Conservation (phyloP, 2,329 filamentous ascomycete species). For the Rhinocladiella mackenziei region DNA sequence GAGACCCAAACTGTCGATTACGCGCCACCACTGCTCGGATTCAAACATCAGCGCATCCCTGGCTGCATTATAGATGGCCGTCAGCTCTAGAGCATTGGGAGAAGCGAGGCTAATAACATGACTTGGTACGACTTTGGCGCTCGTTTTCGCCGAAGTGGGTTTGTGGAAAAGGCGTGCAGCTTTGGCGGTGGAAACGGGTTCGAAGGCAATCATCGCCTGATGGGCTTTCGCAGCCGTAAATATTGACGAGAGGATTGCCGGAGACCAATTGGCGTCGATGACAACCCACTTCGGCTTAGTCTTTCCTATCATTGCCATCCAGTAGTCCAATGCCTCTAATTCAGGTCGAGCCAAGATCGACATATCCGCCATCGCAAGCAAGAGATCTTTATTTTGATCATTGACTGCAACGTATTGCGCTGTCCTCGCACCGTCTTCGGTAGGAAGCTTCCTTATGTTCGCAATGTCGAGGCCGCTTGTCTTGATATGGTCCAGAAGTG, state of each 20-base stretch:
- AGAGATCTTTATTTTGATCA: constrained; percentile 72
- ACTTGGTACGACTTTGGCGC: constrained; percentile 52
- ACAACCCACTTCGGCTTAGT: constrained; percentile 71
- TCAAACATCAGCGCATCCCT: constrained; percentile 65
- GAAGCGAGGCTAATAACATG: constrained; percentile 69
- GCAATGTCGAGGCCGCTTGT: constrained; percentile 60
- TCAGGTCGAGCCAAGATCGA: constrained; percentile 61
- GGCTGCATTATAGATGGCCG: constrained; percentile 71
- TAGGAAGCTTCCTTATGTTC: constrained; percentile 57
- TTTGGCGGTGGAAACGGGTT: constrained; percentile 84
- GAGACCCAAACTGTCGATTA: constrained; percentile 77
- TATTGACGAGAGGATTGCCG: constrained; percentile 63
- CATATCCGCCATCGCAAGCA: constrained; percentile 97
- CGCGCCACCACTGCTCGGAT: constrained; percentile 67
- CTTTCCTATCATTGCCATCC: constrained; percentile 56
- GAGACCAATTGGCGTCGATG: constrained; percentile 81
- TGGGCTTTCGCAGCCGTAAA: constrained; percentile 57
- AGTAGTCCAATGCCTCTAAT: constrained; percentile 50
- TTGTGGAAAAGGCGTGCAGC: constrained; percentile 61
- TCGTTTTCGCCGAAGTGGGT: constrained; percentile 33
- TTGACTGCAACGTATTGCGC: constrained; percentile 92
- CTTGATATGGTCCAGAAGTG: constrained; percentile 64
- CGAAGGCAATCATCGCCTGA: constrained; percentile 66
- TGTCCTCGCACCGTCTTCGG: constrained; percentile 58
- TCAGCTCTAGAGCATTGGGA: constrained; percentile 78